Percentiles rank a stretch among this genome's conserved stretches.
These are phyloP conservation scores for Yamadazyma aaseri DNA, from an alignment of 1,139 yeast species.

Conservation along the genomic window DNA sequence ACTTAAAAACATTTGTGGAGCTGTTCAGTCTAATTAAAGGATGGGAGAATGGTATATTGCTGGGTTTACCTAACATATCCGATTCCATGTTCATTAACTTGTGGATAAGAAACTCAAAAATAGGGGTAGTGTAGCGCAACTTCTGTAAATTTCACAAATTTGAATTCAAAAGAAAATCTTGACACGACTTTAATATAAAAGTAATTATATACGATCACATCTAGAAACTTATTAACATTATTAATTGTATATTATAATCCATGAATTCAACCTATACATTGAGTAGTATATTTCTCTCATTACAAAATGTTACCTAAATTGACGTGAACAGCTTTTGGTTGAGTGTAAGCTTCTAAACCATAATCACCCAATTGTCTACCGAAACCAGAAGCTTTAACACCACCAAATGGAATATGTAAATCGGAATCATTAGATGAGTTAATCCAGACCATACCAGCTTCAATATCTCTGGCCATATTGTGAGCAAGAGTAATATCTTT, in stretches of 20 bases:
- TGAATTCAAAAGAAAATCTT: too few species aligned
- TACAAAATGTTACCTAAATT: conserved; percentile 44
- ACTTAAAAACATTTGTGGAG: neutral
- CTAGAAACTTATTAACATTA: too few species aligned
- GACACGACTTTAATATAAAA: too few species aligned
- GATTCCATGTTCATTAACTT: too few species aligned
- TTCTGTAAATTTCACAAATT: too few species aligned
- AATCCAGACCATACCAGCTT: conserved; percentile 60
- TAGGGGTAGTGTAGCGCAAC: too few species aligned
- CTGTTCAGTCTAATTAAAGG: neutral
- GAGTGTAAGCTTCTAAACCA: conserved; percentile 75
- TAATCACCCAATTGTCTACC: conserved; percentile 88
- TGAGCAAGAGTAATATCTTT: conserved; percentile 47
- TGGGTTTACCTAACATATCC: neutral
- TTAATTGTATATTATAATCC: too few species aligned
- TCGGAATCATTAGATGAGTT: conserved; percentile 77
- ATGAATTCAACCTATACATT: too few species aligned
- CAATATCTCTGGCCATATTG: conserved; percentile 41
- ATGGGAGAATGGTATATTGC: neutral
- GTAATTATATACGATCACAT: too few species aligned
- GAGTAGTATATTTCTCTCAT: neutral
- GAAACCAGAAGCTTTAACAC: conserved; percentile 74
- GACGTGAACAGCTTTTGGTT: conserved; percentile 76
- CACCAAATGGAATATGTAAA: conserved; percentile 76
- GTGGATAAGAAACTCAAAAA: too few species aligned